Conservation (phyloP, 257 asterid species). For the Solanum dulcamara region DNA sequence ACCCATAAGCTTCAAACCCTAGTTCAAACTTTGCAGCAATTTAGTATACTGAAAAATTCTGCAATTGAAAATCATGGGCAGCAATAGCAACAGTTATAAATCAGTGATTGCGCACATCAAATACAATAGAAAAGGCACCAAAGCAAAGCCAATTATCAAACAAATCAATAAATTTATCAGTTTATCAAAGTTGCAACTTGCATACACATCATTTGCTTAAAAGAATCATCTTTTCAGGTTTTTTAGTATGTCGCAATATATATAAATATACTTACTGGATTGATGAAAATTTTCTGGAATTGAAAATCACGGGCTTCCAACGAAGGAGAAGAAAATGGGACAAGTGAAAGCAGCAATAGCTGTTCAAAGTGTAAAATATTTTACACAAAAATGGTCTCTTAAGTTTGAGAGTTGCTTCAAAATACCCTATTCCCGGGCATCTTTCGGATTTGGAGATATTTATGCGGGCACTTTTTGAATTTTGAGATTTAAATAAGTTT, state of each 20-base stretch:
- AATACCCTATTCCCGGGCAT: no score
- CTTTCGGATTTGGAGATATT: no score
- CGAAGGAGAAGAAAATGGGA: background rate
- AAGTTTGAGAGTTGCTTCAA: no score
- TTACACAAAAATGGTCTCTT: background rate
- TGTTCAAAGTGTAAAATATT: background rate
- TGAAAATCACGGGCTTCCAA: background rate
- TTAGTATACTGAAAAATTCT: background rate
- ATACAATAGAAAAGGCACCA: background rate
- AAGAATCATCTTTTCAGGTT: background rate
- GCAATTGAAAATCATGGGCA: background rate
- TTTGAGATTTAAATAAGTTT: no score
- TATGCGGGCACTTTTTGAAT: no score
- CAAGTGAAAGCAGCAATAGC: background rate
- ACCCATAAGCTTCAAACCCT: background rate
- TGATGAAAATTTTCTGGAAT: background rate
- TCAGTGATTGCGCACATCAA: background rate
- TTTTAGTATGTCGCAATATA: background rate
- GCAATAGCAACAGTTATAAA: background rate
- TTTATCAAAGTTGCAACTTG: background rate
- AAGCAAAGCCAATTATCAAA: background rate
- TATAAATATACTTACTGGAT: background rate
- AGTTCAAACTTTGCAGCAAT: background rate
- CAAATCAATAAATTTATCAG: background rate
- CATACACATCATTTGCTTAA: background rate